Percentiles rank a stretch among this genome's conserved stretches.
These are phyloP conservation scores for Xenoacremonium recifei DNA, from an alignment of 2,329 filamentous ascomycete genomes.

Conservation along the genomic window DNA sequence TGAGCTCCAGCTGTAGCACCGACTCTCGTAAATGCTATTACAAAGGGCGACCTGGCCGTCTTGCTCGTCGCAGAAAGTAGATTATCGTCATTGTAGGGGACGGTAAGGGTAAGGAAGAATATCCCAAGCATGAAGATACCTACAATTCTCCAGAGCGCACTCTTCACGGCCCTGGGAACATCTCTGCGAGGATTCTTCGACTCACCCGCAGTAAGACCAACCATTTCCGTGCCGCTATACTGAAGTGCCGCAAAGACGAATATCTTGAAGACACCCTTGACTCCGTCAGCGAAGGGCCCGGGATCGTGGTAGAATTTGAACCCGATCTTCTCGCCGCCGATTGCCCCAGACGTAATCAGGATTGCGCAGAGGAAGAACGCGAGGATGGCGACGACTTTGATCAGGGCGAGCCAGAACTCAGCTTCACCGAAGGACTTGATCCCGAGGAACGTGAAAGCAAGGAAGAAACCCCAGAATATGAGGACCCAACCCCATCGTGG, in stretches of 20 bases:
- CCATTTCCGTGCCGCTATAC: constrained; percentile 5
- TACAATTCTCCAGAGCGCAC: constrained; percentile 24
- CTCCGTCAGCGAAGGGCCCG: constrained; percentile 1
- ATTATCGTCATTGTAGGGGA: constrained; percentile 50
- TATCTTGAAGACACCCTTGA: constrained; percentile 4
- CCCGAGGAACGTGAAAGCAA: constrained; percentile 4
- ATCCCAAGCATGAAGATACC: constrained; percentile 47
- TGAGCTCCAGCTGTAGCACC: constrained; percentile 3
- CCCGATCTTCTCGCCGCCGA: constrained; percentile 19
- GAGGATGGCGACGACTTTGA: constrained; percentile 9
- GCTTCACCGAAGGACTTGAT: constrained; percentile 7
- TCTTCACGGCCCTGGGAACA: constrained; percentile 22
- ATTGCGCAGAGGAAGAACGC: constrained; percentile 12
- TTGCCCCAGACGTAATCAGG: constrained; percentile 18
- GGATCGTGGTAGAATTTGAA: constrained; percentile 10
- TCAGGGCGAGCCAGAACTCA: constrained; percentile 9
- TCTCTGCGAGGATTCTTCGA: constrained; percentile 45
- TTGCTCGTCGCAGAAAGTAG: constrained; percentile 46
- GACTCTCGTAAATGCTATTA: constrained; percentile 41
- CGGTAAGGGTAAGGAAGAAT: constrained; percentile 52
- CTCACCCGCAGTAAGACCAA: constrained; percentile 23
- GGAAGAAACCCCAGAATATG: constrained; percentile 6
- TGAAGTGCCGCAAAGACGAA: constrained; percentile 5
- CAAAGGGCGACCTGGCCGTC: constrained; percentile 50
- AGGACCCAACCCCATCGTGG: constrained; percentile 6